Evolutionary conservation across 768 basidiomycete species (phyloP).

Genomic region (Hypholoma fasciculare): DNA sequence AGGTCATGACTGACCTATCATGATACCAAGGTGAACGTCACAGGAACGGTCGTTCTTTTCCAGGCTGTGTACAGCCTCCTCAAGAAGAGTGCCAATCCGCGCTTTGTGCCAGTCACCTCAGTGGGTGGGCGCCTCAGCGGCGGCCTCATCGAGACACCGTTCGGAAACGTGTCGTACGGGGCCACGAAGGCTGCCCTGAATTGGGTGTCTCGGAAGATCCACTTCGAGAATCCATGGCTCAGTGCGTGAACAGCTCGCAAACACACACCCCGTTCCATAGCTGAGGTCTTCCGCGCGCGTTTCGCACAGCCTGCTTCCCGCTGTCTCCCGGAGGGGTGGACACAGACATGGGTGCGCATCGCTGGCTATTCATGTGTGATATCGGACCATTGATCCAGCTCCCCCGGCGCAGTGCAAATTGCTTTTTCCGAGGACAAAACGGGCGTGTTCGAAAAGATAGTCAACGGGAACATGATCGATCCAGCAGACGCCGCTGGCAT

Average conservation of each 20-base stretch:
- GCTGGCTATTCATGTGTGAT: neutral
- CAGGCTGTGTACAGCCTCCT: neutral
- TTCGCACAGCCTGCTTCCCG: neutral
- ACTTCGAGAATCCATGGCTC: constrained; percentile 7
- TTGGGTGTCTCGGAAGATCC: constrained; percentile 6
- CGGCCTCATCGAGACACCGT: neutral
- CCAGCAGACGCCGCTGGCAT: neutral
- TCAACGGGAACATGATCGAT: neutral
- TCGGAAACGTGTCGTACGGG: neutral
- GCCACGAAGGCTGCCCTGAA: neutral
- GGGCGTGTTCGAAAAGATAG: neutral
- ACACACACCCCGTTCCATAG: neutral
- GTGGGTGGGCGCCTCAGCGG: neutral
- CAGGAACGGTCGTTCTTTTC: constrained; percentile 4
- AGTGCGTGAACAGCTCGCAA: neutral
- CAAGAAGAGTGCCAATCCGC: neutral
- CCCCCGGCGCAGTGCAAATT: neutral
- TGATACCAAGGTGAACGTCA: neutral
- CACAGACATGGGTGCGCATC: neutral
- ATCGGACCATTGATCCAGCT: too few species aligned
- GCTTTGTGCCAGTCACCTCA: constrained; percentile 1
- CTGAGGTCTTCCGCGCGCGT: neutral
- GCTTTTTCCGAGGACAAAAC: neutral
- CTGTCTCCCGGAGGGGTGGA: neutral
- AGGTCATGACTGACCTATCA: too few species aligned